Conservation (phyloP, 257 asterid species). For the Eustoma russellianum region DNA sequence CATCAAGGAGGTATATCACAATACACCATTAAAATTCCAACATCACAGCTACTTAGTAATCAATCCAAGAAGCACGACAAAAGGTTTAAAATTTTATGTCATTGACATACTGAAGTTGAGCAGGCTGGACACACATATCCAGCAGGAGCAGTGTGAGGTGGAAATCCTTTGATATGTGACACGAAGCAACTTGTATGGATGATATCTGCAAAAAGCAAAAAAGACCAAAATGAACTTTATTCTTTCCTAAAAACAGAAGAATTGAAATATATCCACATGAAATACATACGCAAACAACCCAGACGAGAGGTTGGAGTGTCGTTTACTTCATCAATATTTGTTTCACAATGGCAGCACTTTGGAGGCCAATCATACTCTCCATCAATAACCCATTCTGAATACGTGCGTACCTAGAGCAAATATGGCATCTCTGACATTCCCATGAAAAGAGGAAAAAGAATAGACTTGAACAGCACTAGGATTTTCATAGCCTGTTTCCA, state of each 20-base stretch:
- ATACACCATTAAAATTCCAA: too few relatives aligned
- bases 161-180: conserved; percentile 70
- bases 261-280: conserved; percentile 8
- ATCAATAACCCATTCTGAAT: conserved; percentile 97
- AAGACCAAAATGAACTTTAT: not conserved
- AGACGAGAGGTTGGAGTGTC: conserved; percentile 66
- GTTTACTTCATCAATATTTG: conserved; percentile 59
- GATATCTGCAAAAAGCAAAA: conserved; percentile 32
- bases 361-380: conserved; percentile 99
- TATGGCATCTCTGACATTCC: not conserved
- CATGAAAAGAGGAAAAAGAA: not conserved
- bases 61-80: not conserved
- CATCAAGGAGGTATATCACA: too few relatives aligned
- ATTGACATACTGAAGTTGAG: conserved; percentile 56
- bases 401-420: conserved; percentile 53
- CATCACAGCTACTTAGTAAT: too few relatives aligned
- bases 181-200: conserved; percentile 73
- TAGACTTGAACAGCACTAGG: not conserved
- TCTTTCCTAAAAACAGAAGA: not conserved
- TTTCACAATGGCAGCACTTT: conserved; percentile 74
- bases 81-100: not conserved
- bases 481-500: too few relatives aligned
- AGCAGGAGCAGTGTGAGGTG: conserved; percentile 79
- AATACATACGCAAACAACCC: conserved; percentile 90
- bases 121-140: conserved; percentile 79